Conservation (phyloP, 768 basidiomycete species). For the Amanita molliuscula region DNA sequence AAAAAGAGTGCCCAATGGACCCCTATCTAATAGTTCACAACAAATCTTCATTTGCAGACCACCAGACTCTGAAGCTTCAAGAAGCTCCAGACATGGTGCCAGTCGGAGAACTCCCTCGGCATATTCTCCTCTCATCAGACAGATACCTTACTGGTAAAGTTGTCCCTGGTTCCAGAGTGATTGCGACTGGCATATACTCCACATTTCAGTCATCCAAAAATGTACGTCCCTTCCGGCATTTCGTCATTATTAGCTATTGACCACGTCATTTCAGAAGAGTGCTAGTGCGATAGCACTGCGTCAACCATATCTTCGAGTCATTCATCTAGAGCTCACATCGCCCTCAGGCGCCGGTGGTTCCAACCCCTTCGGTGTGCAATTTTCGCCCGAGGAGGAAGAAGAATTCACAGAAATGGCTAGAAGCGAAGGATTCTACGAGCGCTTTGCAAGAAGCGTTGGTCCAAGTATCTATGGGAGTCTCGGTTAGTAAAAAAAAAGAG, state of each 20-base stretch:
- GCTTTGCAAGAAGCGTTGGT: constrained; percentile 88
- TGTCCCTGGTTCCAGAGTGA: constrained; percentile 90
- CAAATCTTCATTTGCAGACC: constrained; percentile 89
- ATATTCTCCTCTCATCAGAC: constrained; percentile 89
- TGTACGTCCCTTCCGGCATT: constrained; percentile 29
- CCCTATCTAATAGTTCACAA: constrained; percentile 95
- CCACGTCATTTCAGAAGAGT: constrained; percentile 40
- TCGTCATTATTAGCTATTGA: not conserved
- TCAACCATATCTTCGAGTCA: constrained; percentile 87
- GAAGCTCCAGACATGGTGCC: constrained; percentile 99
- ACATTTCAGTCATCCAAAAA: constrained; percentile 88
- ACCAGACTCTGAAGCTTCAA: constrained; percentile 93
- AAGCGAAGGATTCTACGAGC: constrained; percentile 84
- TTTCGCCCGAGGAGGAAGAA: constrained; percentile 94
- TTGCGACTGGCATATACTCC: constrained; percentile 94
- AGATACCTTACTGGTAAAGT: constrained; percentile 87
- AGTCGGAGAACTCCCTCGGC: constrained; percentile 93
- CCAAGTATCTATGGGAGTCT: constrained; percentile 95
- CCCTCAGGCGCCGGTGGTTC: constrained; percentile 61
- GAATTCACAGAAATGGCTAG: constrained; percentile 90
- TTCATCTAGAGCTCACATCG: constrained; percentile 86
- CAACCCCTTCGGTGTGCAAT: constrained; percentile 82
- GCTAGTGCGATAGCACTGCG: constrained; percentile 84
- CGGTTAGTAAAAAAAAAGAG: constrained; percentile 35
- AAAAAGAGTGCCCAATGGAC: constrained; percentile 92